Base-by-base conservation (phyloP, 129 eudicot genomes). In the Centaurea solstitialis region DNA sequence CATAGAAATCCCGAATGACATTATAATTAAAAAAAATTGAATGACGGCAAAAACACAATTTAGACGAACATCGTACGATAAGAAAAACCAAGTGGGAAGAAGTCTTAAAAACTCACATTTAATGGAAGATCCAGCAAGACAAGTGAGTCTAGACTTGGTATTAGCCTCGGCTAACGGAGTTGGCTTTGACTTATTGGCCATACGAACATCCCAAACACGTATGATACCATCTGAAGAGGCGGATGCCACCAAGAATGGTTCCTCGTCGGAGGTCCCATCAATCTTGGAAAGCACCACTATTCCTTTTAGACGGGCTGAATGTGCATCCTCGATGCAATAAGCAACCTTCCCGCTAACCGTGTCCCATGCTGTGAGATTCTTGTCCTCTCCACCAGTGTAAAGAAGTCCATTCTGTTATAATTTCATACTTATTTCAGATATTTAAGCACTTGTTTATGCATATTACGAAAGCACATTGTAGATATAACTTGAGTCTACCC, bases 161-260 rank as follows among this genome's bases (percentile, higher is more conserved):
- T 93, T 85, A 26, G 87, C 96, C 84, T 96, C 96, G 23, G 98
- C 84, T 38, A 96, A 74, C 18, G 98, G 97, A n/a, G 4, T 82
- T 71, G 99, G 80, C 78, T 89, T 91, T 3, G 70, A 91, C 78
- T 88, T 81, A 13, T 38, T 73, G 26, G 86, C 83, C 90, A 82
- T 81, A 5, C 99, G 94, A 72, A 91, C 86, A 76, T 96, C 99
- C 99, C 99, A 96, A 39, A 93, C 93, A 67, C 97, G 93, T 68
- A 96, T 90, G 24, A 91, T 88, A 64, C 99, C 99, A 77, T 96
- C 98, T 30, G 99, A 93, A 18, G 99, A 93, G 1, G 99, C 99
- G 84, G 98, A 96, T 66, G 98, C 95, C 76, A 93, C 89, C 30
- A 93, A 74, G 64, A 79, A 91, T 15, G 97, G 99, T 71, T 91